Evolutionary conservation across 352 stramenopile species (phyloP).

Genomic region (Salisapilia sapeloensis): DNA sequence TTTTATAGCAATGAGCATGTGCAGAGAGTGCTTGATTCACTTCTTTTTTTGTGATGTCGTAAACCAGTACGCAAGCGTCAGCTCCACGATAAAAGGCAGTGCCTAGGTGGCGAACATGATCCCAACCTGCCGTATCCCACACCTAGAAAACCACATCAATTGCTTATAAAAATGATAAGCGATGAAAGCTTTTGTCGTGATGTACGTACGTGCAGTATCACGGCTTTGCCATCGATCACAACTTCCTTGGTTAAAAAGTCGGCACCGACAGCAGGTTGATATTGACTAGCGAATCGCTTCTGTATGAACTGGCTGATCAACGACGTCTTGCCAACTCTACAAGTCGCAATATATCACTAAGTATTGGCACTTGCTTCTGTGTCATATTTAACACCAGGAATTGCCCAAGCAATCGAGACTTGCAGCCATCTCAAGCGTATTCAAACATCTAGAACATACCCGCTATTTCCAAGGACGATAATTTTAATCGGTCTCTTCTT

Average conservation of each 20-base stretch:
- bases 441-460: slow-evolving; percentile 33
- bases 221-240: slow-evolving; percentile 90
- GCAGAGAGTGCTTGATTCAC: slow-evolving; percentile 6
- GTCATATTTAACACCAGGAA: not conserved
- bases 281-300: slow-evolving; percentile 97
- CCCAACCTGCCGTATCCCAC: slow-evolving; percentile 98
- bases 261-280: slow-evolving; percentile 98
- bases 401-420: not conserved
- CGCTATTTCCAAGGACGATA: slow-evolving; percentile 96
- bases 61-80: slow-evolving; percentile 96
- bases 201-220: slow-evolving; percentile 82
- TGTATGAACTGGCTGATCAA: slow-evolving; percentile 99
- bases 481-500: slow-evolving; percentile 97
- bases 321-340: slow-evolving; percentile 96
- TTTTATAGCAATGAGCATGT: slow-evolving; percentile 1
- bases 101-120: slow-evolving; percentile 96
- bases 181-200: too few relatives aligned
- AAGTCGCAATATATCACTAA: not conserved
- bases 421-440: not conserved
- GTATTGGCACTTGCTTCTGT: too few relatives aligned
- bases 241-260: slow-evolving; percentile 98
- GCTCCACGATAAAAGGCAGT: slow-evolving; percentile 97
- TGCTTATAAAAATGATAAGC: not conserved
- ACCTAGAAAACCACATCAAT: slow-evolving; percentile 69
- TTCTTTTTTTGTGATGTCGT: slow-evolving; percentile 97